Evolutionary conservation across 306 rosid genomes (phyloP).

Genomic region (Malus asiatica): DNA sequence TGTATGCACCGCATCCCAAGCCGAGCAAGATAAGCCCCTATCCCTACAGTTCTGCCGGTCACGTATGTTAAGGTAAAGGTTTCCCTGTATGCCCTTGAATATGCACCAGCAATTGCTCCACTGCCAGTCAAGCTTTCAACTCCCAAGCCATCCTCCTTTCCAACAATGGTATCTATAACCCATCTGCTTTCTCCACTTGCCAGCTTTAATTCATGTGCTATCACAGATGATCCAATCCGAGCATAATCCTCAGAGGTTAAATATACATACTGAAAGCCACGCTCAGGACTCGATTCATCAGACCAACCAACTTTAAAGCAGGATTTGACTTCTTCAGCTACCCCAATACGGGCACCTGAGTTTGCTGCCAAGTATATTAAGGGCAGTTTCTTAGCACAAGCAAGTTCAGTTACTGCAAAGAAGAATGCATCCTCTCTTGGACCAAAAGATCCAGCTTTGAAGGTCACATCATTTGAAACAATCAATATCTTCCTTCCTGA

Average conservation of each 20-base stretch:
- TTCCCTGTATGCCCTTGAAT: slow-evolving; percentile 89
- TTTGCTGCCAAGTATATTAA: slow-evolving; percentile 92
- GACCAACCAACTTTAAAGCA: slow-evolving; percentile 98
- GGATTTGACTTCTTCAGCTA: slow-evolving; percentile 88
- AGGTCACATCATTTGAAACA: slow-evolving; percentile 89
- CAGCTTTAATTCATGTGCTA: slow-evolving; percentile 69
- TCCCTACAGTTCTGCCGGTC: slow-evolving; percentile 95
- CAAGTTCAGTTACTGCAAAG: slow-evolving; percentile 86
- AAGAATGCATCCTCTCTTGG: slow-evolving; percentile 95
- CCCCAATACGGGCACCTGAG: slow-evolving; percentile 97
- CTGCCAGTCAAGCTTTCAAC: slow-evolving; percentile 95
- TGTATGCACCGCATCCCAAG: slow-evolving; percentile 99
- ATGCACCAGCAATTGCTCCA: slow-evolving; percentile 93
- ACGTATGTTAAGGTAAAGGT: slow-evolving; percentile 93
- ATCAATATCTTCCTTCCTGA: slow-evolving; percentile 84
- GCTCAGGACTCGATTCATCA: slow-evolving; percentile 86
- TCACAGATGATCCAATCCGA: slow-evolving; percentile 74
- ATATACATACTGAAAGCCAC: slow-evolving; percentile 86
- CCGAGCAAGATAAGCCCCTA: slow-evolving; percentile 98
- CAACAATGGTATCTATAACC: slow-evolving; percentile 92
- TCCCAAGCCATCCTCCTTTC: slow-evolving; percentile 93
- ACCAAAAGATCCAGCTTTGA: slow-evolving; percentile 96
- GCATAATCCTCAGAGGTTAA: slow-evolving; percentile 80
- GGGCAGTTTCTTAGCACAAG: slow-evolving; percentile 74
- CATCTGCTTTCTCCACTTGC: slow-evolving; percentile 82